Evolutionary conservation across 2,329 filamentous ascomycete species (phyloP).

Genomic region (Sordariomycetes sp.): DNA sequence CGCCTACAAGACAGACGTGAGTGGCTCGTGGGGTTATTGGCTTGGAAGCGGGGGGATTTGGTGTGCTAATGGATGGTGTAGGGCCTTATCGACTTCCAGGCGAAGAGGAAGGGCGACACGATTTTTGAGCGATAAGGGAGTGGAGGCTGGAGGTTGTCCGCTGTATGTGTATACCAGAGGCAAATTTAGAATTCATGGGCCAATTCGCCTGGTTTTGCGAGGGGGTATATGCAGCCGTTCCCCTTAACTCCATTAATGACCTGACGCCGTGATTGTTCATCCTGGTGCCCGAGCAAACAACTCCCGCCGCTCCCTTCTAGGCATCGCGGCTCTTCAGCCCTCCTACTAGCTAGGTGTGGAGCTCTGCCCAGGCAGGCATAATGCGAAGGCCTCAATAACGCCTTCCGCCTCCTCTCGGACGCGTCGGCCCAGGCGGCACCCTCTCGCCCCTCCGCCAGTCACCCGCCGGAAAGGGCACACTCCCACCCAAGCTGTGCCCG

Average conservation of each 20-base stretch:
- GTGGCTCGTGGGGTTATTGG: constrained; percentile 23
- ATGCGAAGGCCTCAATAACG: neutral
- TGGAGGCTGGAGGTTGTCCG: neutral
- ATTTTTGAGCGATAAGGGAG: constrained; percentile 60
- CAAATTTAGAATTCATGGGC: neutral
- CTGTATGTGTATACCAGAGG: constrained; percentile 1
- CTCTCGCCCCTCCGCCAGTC: constrained; percentile 60
- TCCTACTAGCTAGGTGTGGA: neutral
- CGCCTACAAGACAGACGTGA: constrained; percentile 77
- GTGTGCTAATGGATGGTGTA: constrained; percentile 22
- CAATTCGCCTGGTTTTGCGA: neutral
- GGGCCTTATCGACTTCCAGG: constrained; percentile 80
- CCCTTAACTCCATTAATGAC: neutral
- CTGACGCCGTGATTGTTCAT: neutral
- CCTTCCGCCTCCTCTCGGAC: neutral
- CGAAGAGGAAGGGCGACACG: constrained; percentile 81
- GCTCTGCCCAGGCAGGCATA: neutral
- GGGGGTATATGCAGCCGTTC: neutral
- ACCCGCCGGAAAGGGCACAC: constrained; percentile 26
- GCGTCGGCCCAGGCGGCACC: constrained; percentile 39
- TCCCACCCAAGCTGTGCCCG: neutral
- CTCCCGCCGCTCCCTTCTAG: neutral
- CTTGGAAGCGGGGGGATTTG: neutral
- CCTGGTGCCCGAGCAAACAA: neutral
- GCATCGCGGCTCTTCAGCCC: neutral